Evolutionary conservation across 805 yeast species (phyloP), one percentile per base, ranked within the genome.

Genomic region (Metschnikowia bowlesiae): DNA sequence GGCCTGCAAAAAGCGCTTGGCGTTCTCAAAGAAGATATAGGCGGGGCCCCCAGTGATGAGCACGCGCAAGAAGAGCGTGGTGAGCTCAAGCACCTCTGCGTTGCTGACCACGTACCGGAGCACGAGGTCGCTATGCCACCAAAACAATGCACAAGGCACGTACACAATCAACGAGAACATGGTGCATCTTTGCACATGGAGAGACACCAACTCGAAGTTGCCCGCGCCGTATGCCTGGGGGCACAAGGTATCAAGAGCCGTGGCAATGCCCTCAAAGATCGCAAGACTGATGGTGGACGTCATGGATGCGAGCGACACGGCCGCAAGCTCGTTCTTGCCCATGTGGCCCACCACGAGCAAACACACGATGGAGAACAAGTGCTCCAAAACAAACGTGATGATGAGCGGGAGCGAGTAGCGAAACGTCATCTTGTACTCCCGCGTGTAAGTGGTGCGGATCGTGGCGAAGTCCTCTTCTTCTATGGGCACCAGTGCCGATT

Each of bases 221-320:
- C 71, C 69, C 1, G 78, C 76, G 2, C 78, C 78, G 51, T 67
- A 74, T 2, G 77, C 76, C 53, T 72, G 78, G 1, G 78, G 78
- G 51, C 78, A 73, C 35, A 73, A 54, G 4, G 78, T 73, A 48
- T 74, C 78, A 29, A 74, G 60, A 0, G 78, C 70, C 6, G 78
- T 74, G 0, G 78, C 74, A n/a, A 71, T 70, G 14, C 78, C 78
- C 55, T 74, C 78, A 51, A 73, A 73, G 1, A 73, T 54, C 8
- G 76, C 78, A 61, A 73, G 67, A 1, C 78, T 67, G 31, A 74
- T 71, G 11, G 76, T 73, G 8, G 76, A 64, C 2, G 75, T 65
- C 78, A 74, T 74, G 13, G 74, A 64, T 0, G 72, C 78, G 41
- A 74, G 62, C 8, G 77, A 72, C 2, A 73, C 77, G 3, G 78